phyloP scores from a whole-genome alignment of 805 yeast genomes.

The Cyberlindnera sargentensis region DNA sequence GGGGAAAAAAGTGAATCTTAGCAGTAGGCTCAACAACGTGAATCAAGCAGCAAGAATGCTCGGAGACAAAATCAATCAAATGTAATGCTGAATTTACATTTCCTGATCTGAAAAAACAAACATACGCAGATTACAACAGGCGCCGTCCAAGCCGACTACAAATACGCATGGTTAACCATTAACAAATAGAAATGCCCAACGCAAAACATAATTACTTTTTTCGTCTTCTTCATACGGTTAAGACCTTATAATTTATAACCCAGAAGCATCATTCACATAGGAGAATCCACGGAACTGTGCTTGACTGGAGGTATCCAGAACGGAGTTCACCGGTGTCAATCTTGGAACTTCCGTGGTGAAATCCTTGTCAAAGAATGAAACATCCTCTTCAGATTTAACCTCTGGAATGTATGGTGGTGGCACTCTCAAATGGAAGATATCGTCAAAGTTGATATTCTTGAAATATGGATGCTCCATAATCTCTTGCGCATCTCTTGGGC shows the following conservation, averaged over 20 bases:
- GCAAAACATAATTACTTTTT: too few species aligned
- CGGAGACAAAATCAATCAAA: too few species aligned
- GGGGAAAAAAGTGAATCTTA: too few species aligned
- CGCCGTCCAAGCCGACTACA: too few species aligned
- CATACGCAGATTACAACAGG: too few species aligned
- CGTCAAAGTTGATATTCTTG: conserved; percentile 84
- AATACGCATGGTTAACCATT: too few species aligned
- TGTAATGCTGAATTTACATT: too few species aligned
- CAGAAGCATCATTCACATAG: conserved; percentile 60
- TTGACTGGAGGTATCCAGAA: conserved; percentile 80
- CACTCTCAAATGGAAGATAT: conserved; percentile 60
- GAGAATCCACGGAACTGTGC: conserved; percentile 98
- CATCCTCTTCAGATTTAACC: conserved; percentile 80
- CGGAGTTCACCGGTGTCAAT: conserved; percentile 88
- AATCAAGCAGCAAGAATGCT: too few species aligned
- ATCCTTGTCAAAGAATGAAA: conserved; percentile 88
- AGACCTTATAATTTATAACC: conserved; percentile 18
- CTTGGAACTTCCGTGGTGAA: conserved; percentile 93
- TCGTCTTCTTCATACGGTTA: too few species aligned
- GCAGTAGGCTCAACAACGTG: too few species aligned
- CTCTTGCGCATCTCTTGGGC: conserved; percentile 84
- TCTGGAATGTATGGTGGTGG: conserved; percentile 91
- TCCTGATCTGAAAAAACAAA: too few species aligned
- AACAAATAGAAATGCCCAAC: too few species aligned
- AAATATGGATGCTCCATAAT: conserved; percentile 96